These are phyloP conservation scores for Saccharomyces pastorianus DNA, from an alignment of 1,139 yeast species.

Conservation along the genomic window DNA sequence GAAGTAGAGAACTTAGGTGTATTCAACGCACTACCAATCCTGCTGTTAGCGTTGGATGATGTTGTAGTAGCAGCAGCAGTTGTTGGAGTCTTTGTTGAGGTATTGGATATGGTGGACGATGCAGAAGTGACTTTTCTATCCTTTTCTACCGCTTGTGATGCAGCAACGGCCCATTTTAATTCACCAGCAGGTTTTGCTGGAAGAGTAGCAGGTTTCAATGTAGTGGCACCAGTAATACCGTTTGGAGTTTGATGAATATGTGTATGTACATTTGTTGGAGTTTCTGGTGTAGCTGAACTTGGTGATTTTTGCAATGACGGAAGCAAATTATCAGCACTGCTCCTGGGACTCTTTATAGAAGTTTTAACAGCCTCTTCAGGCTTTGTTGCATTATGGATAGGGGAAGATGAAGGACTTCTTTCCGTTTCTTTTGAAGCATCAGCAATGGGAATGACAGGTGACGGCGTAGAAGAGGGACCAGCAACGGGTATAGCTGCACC, in stretches of 20 bases:
- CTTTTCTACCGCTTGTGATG: constrained; percentile 38
- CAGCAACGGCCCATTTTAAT: constrained; percentile 66
- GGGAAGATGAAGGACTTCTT: constrained; percentile 1
- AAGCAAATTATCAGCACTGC: constrained; percentile 2
- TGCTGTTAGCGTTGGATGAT: constrained; percentile 11
- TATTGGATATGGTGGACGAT: constrained; percentile 11
- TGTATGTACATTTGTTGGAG: constrained; percentile 20
- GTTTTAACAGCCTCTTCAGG: neutral
- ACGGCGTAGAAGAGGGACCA: neutral
- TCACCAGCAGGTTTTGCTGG: constrained; percentile 59
- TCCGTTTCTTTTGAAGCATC: constrained; percentile 1
- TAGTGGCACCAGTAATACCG: constrained; percentile 33
- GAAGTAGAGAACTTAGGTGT: constrained; percentile 16
- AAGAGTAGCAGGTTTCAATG: constrained; percentile 59
- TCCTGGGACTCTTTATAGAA: constrained; percentile 10
- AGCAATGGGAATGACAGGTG: constrained; percentile 10
- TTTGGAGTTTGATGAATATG: constrained; percentile 28
- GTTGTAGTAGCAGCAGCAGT: constrained; percentile 12
- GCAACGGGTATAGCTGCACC: constrained; percentile 1
- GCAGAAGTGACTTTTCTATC: constrained; percentile 14
- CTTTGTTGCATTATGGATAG: neutral
- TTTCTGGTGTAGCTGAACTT: constrained; percentile 3
- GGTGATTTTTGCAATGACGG: constrained; percentile 5
- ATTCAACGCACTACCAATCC: constrained; percentile 8
- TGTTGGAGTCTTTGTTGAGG: constrained; percentile 9